Percentiles rank a stretch among this genome's conserved stretches.
phyloP scores from a whole-genome alignment of 306 rosid species.

The Sesbania bispinosa region DNA sequence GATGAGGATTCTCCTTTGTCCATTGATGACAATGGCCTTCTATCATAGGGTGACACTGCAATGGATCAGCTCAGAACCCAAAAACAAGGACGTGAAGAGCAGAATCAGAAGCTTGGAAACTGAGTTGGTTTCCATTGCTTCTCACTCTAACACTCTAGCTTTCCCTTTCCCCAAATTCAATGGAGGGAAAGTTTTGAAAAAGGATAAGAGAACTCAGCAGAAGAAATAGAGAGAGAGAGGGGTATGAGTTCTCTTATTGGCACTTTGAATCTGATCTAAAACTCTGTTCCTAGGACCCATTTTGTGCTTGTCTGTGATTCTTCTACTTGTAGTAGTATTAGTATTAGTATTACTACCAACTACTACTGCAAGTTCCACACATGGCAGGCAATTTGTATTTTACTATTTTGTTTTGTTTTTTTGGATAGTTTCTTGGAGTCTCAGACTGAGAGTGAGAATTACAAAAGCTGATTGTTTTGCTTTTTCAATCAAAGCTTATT shows the following conservation, averaged over 20 bases:
- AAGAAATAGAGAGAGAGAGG: not conserved
- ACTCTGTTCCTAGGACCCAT: constrained; percentile 1
- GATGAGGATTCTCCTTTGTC: constrained; percentile 79
- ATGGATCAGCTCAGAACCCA: constrained; percentile 45
- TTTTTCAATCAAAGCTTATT: constrained; percentile 20
- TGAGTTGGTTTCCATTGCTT: constrained; percentile 70
- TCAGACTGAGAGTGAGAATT: not conserved
- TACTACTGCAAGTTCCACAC: constrained; percentile 11
- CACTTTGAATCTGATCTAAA: constrained; percentile 37
- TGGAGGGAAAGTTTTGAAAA: constrained; percentile 39
- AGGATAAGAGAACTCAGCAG: not conserved
- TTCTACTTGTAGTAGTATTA: not conserved
- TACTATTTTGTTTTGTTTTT: no score
- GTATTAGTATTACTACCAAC: not conserved
- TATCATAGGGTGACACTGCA: constrained; percentile 75
- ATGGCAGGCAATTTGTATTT: constrained; percentile 6
- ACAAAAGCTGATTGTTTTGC: not conserved
- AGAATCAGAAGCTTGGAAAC: constrained; percentile 60
- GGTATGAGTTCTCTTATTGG: not conserved
- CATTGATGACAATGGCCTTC: constrained; percentile 90
- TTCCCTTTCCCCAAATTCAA: not conserved
- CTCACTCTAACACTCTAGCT: not conserved
- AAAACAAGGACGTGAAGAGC: constrained; percentile 30
- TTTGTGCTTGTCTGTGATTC: constrained; percentile 24
- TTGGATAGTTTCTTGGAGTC: no score